Percentiles rank a stretch among this genome's conserved stretches.
Conservation (phyloP, 2,329 filamentous ascomycete genomes). For the Kalmusia sp. region DNA sequence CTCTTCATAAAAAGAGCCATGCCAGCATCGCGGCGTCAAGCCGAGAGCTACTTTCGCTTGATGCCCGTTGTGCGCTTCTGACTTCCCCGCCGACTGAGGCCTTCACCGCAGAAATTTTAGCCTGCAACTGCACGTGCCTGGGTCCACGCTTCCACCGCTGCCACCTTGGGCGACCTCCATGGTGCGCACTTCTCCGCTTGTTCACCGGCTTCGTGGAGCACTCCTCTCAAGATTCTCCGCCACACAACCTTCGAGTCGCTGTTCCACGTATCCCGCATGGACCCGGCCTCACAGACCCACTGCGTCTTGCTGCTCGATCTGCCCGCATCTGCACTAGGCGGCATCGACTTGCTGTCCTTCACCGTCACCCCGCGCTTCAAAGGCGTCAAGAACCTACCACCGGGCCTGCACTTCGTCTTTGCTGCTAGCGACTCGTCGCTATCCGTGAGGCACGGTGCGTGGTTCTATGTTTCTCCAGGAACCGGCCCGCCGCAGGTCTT, state of each 20-base stretch:
- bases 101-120: conserved; percentile 4
- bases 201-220: conserved; percentile 11
- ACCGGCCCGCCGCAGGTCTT: conserved; percentile 52
- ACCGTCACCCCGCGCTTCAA: conserved; percentile 67
- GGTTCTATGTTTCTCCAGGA: conserved; percentile 61
- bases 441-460: conserved; percentile 67
- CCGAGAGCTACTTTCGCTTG: background rate
- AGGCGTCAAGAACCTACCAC: conserved; percentile 65
- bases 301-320: conserved; percentile 54
- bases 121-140: conserved; percentile 6
- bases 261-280: conserved; percentile 43
- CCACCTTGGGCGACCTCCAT: background rate
- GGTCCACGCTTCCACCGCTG: background rate
- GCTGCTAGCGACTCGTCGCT: conserved; percentile 64
- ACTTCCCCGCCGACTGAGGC: background rate
- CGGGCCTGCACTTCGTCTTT: conserved; percentile 68
- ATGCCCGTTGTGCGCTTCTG: background rate
- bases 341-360: conserved; percentile 66
- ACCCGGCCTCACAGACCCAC: conserved; percentile 41
- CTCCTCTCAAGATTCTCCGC: conserved; percentile 42
- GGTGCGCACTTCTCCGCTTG: conserved; percentile 1
- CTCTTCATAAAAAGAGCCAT: background rate
- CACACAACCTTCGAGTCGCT: conserved; percentile 42
- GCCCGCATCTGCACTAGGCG: conserved; percentile 57
- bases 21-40: background rate